phyloP scores from a whole-genome alignment of 108 stramenopile species.

The Fragilaria crotonensis region DNA sequence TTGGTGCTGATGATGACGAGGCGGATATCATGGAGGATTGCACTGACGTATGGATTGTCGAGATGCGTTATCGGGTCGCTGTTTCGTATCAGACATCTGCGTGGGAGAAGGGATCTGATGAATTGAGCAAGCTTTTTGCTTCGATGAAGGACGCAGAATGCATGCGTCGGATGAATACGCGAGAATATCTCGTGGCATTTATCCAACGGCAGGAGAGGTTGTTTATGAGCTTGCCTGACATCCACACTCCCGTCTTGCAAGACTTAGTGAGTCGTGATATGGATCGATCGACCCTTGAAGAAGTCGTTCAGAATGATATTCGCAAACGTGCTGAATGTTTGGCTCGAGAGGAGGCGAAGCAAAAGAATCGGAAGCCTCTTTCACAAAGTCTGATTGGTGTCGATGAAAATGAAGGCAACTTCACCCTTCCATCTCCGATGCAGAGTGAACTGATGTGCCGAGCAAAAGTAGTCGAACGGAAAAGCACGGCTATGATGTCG shows the following conservation, averaged over 20 bases:
- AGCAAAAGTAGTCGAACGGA: constrained; percentile 65
- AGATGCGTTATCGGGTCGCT: constrained; percentile 73
- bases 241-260: constrained; percentile 45
- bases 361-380: constrained; percentile 13
- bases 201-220: constrained; percentile 58
- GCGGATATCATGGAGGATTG: constrained; percentile 22
- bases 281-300: constrained; percentile 49
- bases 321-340: constrained; percentile 40
- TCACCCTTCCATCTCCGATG: constrained; percentile 57
- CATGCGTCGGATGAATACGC: constrained; percentile 41
- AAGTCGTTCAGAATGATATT: constrained; percentile 51
- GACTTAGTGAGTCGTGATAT: constrained; percentile 55
- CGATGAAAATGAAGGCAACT: constrained; percentile 29
- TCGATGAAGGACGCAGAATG: constrained; percentile 65
- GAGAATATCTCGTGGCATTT: constrained; percentile 60
- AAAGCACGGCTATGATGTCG: constrained; percentile 39
- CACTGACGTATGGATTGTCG: constrained; percentile 55
- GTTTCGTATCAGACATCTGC: constrained; percentile 57
- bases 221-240: constrained; percentile 48
- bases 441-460: constrained; percentile 56
- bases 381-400: constrained; percentile 13
- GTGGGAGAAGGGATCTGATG: constrained; percentile 67
- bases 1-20: neutral
- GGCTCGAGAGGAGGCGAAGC: constrained; percentile 31
- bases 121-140: constrained; percentile 51